Evolutionary conservation across 306 rosid species (phyloP).

Genomic region (Herpetospermum pedunculosum): DNA sequence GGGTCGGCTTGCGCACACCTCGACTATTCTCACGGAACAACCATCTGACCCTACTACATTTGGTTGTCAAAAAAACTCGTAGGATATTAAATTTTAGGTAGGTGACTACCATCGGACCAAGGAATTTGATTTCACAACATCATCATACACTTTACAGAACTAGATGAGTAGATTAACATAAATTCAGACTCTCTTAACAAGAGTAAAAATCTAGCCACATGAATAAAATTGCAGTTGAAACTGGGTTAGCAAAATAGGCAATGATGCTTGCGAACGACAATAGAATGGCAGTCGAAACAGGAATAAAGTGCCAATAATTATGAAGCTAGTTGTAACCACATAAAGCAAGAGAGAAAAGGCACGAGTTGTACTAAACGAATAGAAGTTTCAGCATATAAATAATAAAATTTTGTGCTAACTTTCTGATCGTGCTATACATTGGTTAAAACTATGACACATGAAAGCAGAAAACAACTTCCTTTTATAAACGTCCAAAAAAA

Average conservation of each 20-base stretch:
- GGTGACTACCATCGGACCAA: too few species aligned
- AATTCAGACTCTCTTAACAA: not conserved
- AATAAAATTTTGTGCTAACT: not conserved
- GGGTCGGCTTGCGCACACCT: too few species aligned
- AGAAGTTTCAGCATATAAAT: not conserved
- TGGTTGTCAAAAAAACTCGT: too few species aligned
- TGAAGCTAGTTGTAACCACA: not conserved
- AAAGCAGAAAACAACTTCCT: not conserved
- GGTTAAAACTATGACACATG: not conserved
- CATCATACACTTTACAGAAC: not conserved
- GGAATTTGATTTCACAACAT: not conserved
- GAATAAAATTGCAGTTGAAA: too few species aligned
- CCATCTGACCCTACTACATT: too few species aligned
- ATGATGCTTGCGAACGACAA: not conserved
- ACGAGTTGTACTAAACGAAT: not conserved
- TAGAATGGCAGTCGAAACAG: not conserved
- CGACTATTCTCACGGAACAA: too few species aligned
- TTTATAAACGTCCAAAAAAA: not conserved
- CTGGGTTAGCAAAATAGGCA: not conserved
- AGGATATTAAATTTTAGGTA: too few species aligned
- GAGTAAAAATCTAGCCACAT: not conserved
- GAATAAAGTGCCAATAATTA: not conserved
- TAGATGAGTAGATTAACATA: not conserved
- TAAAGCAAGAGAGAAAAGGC: not conserved
- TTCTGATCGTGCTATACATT: not conserved